phyloP scores from a whole-genome alignment of 2,329 filamentous ascomycete species.

The Aureobasidium sp. region DNA sequence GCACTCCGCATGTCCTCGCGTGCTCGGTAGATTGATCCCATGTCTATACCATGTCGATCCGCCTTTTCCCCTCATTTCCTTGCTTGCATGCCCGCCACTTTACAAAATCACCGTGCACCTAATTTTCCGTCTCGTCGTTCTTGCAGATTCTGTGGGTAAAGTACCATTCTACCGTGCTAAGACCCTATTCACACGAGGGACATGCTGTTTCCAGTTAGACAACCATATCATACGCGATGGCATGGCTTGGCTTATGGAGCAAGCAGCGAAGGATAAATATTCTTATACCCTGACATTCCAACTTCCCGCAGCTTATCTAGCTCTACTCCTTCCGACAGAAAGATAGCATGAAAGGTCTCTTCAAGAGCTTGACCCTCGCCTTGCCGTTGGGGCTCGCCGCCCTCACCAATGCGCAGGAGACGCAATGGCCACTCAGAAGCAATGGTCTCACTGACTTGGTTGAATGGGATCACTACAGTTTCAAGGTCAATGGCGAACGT shows the following conservation, averaged over 20 bases:
- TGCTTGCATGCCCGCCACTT: constrained; percentile 6
- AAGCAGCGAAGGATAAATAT: not conserved
- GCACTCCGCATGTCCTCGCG: not conserved
- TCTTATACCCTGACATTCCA: not conserved
- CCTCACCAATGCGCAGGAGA: constrained; percentile 9
- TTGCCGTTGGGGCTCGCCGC: constrained; percentile 5
- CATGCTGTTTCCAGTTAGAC: not conserved
- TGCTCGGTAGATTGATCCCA: constrained; percentile 10
- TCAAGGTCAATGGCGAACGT: constrained; percentile 56
- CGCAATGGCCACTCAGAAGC: constrained; percentile 20
- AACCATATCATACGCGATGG: not conserved
- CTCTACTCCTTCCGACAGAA: not conserved
- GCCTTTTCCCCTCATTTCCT: constrained; percentile 18
- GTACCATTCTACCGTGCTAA: constrained; percentile 16
- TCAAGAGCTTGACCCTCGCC: constrained; percentile 8
- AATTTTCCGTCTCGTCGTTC: constrained; percentile 14
- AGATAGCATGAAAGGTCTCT: constrained; percentile 13
- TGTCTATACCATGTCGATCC: constrained; percentile 8
- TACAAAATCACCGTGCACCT: constrained; percentile 12
- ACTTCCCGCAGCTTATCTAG: not conserved
- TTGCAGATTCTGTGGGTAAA: constrained; percentile 8
- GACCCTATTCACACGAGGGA: not conserved
- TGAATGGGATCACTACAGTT: constrained; percentile 62
- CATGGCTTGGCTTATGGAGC: constrained; percentile 11
- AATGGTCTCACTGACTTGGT: constrained; percentile 45